phyloP scores from a whole-genome alignment of 768 basidiomycete genomes.

The Serendipita indica region DNA sequence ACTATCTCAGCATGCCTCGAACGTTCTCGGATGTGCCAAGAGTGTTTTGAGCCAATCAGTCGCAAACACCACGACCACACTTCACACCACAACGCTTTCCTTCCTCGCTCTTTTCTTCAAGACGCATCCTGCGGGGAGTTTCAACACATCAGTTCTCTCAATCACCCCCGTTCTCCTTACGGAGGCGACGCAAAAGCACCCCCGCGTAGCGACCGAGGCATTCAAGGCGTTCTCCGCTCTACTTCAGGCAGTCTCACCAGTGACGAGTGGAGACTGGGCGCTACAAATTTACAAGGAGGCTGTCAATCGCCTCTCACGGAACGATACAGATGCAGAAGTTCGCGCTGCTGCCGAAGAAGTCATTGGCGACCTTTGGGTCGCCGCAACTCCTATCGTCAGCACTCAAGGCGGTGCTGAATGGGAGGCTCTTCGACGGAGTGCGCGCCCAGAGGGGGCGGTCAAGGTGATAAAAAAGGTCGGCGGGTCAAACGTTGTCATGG shows the following conservation, averaged over 20 bases:
- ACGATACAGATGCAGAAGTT: slow-evolving; percentile 87
- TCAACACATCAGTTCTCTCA: slow-evolving; percentile 41
- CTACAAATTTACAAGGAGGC: slow-evolving; percentile 64
- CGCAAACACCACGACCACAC: slow-evolving; percentile 59
- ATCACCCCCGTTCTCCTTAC: slow-evolving; percentile 64
- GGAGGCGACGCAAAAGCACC: slow-evolving; percentile 67
- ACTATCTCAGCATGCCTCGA: slow-evolving; percentile 49
- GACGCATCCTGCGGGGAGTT: slow-evolving; percentile 45
- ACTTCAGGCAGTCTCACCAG: slow-evolving; percentile 56
- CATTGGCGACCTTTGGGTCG: slow-evolving; percentile 77
- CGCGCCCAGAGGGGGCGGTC: slow-evolving; percentile 61
- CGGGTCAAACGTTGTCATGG: slow-evolving; percentile 43
- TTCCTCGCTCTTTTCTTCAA: slow-evolving; percentile 79
- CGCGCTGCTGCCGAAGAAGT: slow-evolving; percentile 67
- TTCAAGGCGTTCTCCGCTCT: slow-evolving; percentile 80
- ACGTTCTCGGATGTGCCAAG: slow-evolving; percentile 50
- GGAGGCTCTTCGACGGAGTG: slow-evolving; percentile 57
- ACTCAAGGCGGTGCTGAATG: slow-evolving; percentile 58
- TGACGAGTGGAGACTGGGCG: slow-evolving; percentile 50
- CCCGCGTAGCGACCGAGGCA: slow-evolving; percentile 74
- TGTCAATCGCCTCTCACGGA: slow-evolving; percentile 47
- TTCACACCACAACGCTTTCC: slow-evolving; percentile 71
- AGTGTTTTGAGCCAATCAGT: slow-evolving; percentile 49
- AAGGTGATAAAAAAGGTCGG: slow-evolving; percentile 77
- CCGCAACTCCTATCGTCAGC: slow-evolving; percentile 58